A percentile compares a stretch with the other conserved stretches of the same genome.
phyloP scores from a whole-genome alignment of 192 early-diverging fungal species.

The Backusella macrospora region DNA sequence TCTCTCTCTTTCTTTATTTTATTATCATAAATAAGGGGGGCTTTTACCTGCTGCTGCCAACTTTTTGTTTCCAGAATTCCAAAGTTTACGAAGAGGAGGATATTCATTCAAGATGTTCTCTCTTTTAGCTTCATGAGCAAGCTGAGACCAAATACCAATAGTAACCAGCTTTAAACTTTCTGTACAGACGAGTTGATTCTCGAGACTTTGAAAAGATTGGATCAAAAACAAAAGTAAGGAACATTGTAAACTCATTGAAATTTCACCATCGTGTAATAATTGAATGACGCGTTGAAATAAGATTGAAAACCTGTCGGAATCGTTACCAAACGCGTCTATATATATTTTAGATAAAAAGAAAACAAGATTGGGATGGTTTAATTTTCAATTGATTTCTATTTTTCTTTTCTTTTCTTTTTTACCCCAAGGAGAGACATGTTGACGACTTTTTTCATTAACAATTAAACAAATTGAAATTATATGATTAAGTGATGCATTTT shows the following conservation, averaged over 20 bases:
- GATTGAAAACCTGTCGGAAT: slow-evolving; percentile 52
- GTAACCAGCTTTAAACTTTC: slow-evolving; percentile 82
- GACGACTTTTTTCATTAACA: slow-evolving; percentile 89
- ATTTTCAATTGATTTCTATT: background rate
- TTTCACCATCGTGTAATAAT: slow-evolving; percentile 36
- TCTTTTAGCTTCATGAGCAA: slow-evolving; percentile 50
- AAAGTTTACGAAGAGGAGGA: slow-evolving; percentile 67
- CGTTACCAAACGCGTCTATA: slow-evolving; percentile 41
- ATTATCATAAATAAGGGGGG: background rate
- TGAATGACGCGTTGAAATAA: slow-evolving; percentile 61
- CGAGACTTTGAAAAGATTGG: slow-evolving; percentile 83
- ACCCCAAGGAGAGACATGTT: slow-evolving; percentile 67
- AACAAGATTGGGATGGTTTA: background rate
- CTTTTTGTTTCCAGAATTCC: slow-evolving; percentile 64
- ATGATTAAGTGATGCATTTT: slow-evolving; percentile 51
- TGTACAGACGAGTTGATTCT: slow-evolving; percentile 71
- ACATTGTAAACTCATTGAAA: slow-evolving; percentile 45
- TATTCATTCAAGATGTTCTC: slow-evolving; percentile 63
- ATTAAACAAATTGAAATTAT: slow-evolving; percentile 82
- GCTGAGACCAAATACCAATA: slow-evolving; percentile 74
- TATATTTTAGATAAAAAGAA: slow-evolving; percentile 26
- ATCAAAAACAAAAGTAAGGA: slow-evolving; percentile 78
- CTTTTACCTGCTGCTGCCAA: slow-evolving; percentile 50
- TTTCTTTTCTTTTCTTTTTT: slow-evolving; percentile 7
- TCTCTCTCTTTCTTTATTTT: background rate